Percentiles rank a stretch among this genome's conserved stretches.
These are phyloP conservation scores for Suillus ampliporus DNA, from an alignment of 768 basidiomycete genomes.

Conservation along the genomic window DNA sequence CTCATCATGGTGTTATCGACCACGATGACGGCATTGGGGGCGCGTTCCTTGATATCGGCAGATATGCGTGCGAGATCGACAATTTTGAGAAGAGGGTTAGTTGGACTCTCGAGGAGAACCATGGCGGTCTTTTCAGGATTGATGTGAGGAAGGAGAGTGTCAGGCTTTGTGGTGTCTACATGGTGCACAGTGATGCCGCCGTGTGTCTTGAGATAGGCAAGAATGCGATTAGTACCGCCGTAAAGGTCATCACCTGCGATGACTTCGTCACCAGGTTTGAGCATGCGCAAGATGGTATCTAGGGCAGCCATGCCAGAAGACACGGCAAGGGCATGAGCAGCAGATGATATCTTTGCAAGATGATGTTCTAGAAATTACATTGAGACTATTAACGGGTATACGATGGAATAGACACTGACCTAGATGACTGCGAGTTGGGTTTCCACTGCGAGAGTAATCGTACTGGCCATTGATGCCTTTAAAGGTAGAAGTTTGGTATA, in stretches of 20 bases:
- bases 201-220: conserved; percentile 87
- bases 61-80: conserved; percentile 87
- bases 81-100: conserved; percentile 96
- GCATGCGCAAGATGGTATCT: conserved; percentile 90
- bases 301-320: conserved; percentile 99
- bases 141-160: conserved; percentile 65
- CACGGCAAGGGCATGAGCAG: conserved; percentile 87
- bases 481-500: conserved; percentile 98
- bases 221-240: conserved; percentile 95
- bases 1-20: conserved; percentile 99
- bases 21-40: conserved; percentile 81
- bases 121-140: conserved; percentile 74
- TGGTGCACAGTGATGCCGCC: conserved; percentile 91
- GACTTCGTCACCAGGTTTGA: conserved; percentile 94
- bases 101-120: conserved; percentile 97
- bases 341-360: conserved; percentile 95
- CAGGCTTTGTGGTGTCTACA: conserved; percentile 86
- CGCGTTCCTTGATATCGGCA: conserved; percentile 80
- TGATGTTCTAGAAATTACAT: conserved; percentile 76
- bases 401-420: conserved; percentile 54
- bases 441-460: conserved; percentile 95
- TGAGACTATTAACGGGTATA: background rate
- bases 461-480: conserved; percentile 90
- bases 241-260: conserved; percentile 98
- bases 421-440: conserved; percentile 94